Percentiles rank a stretch among this genome's conserved stretches.
Evolutionary conservation across 345 rosid species (phyloP).

Genomic region (Mercurialis annua): DNA sequence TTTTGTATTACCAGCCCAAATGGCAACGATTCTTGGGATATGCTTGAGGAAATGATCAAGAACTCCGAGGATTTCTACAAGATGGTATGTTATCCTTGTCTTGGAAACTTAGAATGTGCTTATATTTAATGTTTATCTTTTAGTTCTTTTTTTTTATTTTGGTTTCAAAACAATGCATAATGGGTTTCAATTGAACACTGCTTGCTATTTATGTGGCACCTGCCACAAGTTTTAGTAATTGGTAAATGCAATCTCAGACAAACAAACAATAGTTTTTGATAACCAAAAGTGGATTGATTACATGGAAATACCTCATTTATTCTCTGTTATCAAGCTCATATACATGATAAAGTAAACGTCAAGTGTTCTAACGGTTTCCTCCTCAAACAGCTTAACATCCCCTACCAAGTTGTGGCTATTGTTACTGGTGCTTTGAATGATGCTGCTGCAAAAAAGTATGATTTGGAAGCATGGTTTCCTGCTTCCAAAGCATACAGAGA

Average conservation of each 20-base stretch:
- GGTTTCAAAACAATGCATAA: background rate
- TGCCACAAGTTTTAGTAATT: background rate
- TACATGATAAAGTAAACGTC: background rate
- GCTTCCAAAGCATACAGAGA: constrained; percentile 85
- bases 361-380: constrained; percentile 2
- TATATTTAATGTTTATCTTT: background rate
- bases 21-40: constrained; percentile 78
- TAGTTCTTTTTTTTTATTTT: background rate
- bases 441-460: constrained; percentile 96
- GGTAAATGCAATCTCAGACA: background rate
- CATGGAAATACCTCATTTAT: background rate
- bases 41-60: constrained; percentile 92
- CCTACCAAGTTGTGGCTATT: constrained; percentile 75
- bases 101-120: background rate
- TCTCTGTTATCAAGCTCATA: background rate
- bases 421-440: constrained; percentile 93
- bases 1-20: constrained; percentile 87
- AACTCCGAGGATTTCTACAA: constrained; percentile 87
- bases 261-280: background rate
- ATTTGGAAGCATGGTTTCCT: constrained; percentile 96
- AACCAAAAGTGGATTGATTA: background rate
- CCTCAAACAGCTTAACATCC: constrained; percentile 62
- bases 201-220: background rate
- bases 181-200: background rate
- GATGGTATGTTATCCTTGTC: constrained; percentile 37